These are phyloP conservation scores for Leccinum glutinopallens DNA, from an alignment of 1,284 basidiomycete genomes.

Conservation along the genomic window DNA sequence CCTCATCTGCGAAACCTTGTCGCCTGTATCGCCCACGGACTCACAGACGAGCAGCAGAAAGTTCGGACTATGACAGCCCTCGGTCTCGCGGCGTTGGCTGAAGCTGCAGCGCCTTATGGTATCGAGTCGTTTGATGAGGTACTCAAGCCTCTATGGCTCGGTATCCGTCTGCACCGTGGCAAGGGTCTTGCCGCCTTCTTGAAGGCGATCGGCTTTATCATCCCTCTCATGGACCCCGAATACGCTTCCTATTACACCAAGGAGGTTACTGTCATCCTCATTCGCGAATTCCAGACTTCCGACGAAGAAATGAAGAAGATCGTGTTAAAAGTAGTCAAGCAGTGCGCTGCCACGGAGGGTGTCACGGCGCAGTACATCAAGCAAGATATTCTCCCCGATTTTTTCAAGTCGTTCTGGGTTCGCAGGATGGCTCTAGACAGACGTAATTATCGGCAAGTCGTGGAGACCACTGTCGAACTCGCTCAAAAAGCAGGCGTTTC, in stretches of 20 bases:
- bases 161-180: slow-evolving; percentile 96
- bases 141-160: slow-evolving; percentile 96
- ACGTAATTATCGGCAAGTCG: slow-evolving; percentile 95
- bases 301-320: slow-evolving; percentile 99
- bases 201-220: slow-evolving; percentile 99
- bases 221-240: slow-evolving; percentile 99
- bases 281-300: slow-evolving; percentile 98
- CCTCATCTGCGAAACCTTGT: slow-evolving; percentile 97
- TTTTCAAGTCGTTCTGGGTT: slow-evolving; percentile 99
- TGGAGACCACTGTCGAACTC: slow-evolving; percentile 97
- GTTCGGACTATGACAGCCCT: slow-evolving; percentile 99
- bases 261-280: slow-evolving; percentile 96
- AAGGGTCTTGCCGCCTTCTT: slow-evolving; percentile 98
- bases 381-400: slow-evolving; percentile 98
- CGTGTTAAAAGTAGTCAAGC: slow-evolving; percentile 98
- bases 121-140: slow-evolving; percentile 99
- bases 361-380: slow-evolving; percentile 94
- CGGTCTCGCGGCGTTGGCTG: slow-evolving; percentile 93
- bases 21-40: slow-evolving; percentile 93
- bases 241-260: slow-evolving; percentile 98
- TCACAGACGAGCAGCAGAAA: slow-evolving; percentile 98
- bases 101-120: slow-evolving; percentile 97
- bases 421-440: slow-evolving; percentile 97
- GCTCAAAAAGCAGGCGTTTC: slow-evolving; percentile 96
- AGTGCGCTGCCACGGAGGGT: slow-evolving; percentile 97